Evolutionary conservation across 2,329 filamentous ascomycete species (phyloP), one percentile per base, ranked within the genome.

Genomic region (Xylariaceae sp.): DNA sequence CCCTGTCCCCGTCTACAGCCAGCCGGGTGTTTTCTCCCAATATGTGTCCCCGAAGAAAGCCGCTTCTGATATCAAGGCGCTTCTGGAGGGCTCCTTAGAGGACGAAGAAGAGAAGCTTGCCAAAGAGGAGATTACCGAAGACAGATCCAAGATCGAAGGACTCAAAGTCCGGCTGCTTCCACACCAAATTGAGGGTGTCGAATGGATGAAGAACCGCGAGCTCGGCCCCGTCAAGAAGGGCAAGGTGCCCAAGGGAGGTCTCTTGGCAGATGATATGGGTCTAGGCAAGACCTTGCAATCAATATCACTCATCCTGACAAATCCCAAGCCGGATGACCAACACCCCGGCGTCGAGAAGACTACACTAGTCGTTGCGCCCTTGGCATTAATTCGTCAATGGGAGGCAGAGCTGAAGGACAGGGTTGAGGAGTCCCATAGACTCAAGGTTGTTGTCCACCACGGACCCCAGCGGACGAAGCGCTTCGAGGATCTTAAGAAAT

Each of bases 361-460:
- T 8, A 98, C 92, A 0, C 71, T 98, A 9, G 88, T 98, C 6
- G 86, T 98, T 36, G 92, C 92, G 2, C 92, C 92, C 1, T 68
- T 98, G 19, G 90, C 92, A 5, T 71, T 98, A 31, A 97, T 98
- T 66, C 85, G 92, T 52, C 92, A 98, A 62, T 98, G 92, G 92
- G 92, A 98, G 64, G 71, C 81, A 1, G 92, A 98, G 61, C 88
- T 98, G 57, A 83, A 83, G 52, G 82, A 85, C 38, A 94, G 88
- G 59, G 80, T 97, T 27, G 68, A 76, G 31, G 68, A 71, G 24
- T 74, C 76, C 3, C 85, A 89, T 49, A 73, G 71, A 14, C 69
- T 97, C 34, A 82, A 81, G 48, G 88, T 97, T 4, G 82, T 84
- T 44, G 84, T 98, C 2, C 94, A 98, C 54, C 92, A 98, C 58